phyloP scores from a whole-genome alignment of 2,329 filamentous ascomycete genomes.

The Monosporascus sp. region DNA sequence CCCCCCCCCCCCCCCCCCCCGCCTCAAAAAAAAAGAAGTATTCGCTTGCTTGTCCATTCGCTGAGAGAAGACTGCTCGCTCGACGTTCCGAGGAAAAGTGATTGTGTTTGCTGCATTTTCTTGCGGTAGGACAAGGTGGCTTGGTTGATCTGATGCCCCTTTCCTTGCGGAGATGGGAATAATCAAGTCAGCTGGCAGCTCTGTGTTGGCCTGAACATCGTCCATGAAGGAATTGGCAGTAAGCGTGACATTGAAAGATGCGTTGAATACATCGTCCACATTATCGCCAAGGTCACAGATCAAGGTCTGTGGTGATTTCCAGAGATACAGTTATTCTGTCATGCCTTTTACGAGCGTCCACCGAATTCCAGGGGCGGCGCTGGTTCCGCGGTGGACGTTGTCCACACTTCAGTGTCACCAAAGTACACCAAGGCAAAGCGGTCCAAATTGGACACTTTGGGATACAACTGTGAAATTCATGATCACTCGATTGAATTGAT shows the following conservation, averaged over 20 bases:
- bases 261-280: conserved; percentile 56
- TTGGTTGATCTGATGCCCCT: conserved; percentile 44
- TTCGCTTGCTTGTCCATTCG: conserved; percentile 68
- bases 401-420: conserved; percentile 60
- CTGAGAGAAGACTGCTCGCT: conserved; percentile 67
- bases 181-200: conserved; percentile 55
- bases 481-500: conserved; percentile 57
- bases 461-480: conserved; percentile 64
- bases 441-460: conserved; percentile 59
- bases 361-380: conserved; percentile 51
- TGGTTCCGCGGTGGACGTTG: conserved; percentile 65
- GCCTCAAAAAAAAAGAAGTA: too few relatives aligned
- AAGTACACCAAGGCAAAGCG: conserved; percentile 60
- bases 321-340: conserved; percentile 54
- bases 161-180: conserved; percentile 57
- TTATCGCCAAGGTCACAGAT: conserved; percentile 65
- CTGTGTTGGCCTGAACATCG: conserved; percentile 32
- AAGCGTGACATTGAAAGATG: conserved; percentile 55
- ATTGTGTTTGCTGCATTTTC: conserved; percentile 55
- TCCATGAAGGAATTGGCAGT: conserved; percentile 53
- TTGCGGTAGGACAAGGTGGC: conserved; percentile 60
- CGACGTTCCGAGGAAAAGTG: conserved; percentile 55
- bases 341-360: conserved; percentile 66
- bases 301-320: conserved; percentile 54
- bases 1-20: too few relatives aligned